Evolutionary conservation across 192 early-diverging fungal species (phyloP).

Genomic region (Gigaspora rosea): DNA sequence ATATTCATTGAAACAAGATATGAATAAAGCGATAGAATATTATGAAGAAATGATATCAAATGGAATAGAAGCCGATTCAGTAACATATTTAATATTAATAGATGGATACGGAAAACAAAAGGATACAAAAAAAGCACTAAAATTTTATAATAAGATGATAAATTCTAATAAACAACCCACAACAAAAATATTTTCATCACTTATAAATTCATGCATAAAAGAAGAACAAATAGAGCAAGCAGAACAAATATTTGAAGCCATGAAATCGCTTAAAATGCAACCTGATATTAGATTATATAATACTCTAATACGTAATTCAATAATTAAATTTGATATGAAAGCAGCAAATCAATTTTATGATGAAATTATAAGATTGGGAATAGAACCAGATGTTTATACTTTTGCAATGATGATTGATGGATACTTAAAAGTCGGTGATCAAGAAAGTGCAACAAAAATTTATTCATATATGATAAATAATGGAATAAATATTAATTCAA

Average conservation of each 20-base stretch:
- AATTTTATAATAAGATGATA: slow-evolving; percentile 39
- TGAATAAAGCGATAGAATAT: slow-evolving; percentile 19
- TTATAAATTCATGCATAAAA: slow-evolving; percentile 45
- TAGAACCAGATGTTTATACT: slow-evolving; percentile 44
- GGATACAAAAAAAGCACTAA: slow-evolving; percentile 34
- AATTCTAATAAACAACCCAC: slow-evolving; percentile 25
- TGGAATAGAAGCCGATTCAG: slow-evolving; percentile 20
- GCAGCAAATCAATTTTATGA: slow-evolving; percentile 37
- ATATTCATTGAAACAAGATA: neutral
- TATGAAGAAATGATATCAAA: slow-evolving; percentile 16
- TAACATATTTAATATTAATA: slow-evolving; percentile 39
- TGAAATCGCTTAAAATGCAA: slow-evolving; percentile 37
- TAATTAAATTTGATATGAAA: slow-evolving; percentile 38
- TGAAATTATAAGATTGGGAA: slow-evolving; percentile 34
- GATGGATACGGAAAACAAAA: slow-evolving; percentile 24
- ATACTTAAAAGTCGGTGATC: neutral
- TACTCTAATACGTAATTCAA: slow-evolving; percentile 42
- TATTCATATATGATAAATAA: neutral
- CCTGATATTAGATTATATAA: slow-evolving; percentile 48
- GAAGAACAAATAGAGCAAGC: slow-evolving; percentile 31
- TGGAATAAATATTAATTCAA: neutral
- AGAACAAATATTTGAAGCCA: slow-evolving; percentile 38
- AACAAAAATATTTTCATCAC: slow-evolving; percentile 37
- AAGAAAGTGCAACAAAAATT: neutral
- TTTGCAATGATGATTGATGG: slow-evolving; percentile 45